These are phyloP conservation scores for Lachnellula willkommii DNA, from an alignment of 2,329 filamentous ascomycete genomes.

Conservation along the genomic window DNA sequence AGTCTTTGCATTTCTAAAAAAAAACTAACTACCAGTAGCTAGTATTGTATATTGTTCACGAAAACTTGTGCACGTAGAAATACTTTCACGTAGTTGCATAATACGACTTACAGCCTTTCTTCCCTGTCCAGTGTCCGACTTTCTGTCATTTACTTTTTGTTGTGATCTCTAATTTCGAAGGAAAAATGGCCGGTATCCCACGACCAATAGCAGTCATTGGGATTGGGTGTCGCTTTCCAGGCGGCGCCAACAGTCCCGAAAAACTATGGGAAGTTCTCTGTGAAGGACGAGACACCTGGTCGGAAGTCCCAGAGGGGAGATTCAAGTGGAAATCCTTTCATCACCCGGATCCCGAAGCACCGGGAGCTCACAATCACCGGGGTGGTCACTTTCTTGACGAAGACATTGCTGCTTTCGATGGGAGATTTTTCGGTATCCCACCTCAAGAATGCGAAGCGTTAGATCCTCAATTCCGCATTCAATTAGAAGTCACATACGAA, in stretches of 20 bases:
- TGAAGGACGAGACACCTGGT: slow-evolving; percentile 42
- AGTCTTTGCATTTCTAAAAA: too few species aligned
- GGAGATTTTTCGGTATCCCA: background rate
- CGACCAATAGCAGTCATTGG: slow-evolving; percentile 32
- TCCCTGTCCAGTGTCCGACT: too few species aligned
- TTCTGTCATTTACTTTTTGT: too few species aligned
- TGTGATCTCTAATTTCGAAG: too few species aligned
- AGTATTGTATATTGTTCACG: too few species aligned
- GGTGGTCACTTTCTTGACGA: background rate
- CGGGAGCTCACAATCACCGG: background rate
- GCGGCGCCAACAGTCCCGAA: slow-evolving; percentile 37
- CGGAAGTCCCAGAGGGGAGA: slow-evolving; percentile 31
- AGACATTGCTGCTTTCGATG: background rate
- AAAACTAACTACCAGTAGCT: too few species aligned
- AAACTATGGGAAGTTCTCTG: slow-evolving; percentile 45
- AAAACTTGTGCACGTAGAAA: too few species aligned
- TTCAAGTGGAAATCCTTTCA: slow-evolving; percentile 1
- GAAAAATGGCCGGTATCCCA: background rate
- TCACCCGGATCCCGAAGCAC: slow-evolving; percentile 1
- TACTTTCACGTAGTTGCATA: too few species aligned
- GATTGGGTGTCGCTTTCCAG: slow-evolving; percentile 35
- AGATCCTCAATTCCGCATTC: background rate
- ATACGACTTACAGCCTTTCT: too few species aligned
- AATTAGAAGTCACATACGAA: background rate
- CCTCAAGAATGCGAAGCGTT: background rate